phyloP scores from a whole-genome alignment of 2,329 filamentous ascomycete genomes.

The Macrophomina tecta region DNA sequence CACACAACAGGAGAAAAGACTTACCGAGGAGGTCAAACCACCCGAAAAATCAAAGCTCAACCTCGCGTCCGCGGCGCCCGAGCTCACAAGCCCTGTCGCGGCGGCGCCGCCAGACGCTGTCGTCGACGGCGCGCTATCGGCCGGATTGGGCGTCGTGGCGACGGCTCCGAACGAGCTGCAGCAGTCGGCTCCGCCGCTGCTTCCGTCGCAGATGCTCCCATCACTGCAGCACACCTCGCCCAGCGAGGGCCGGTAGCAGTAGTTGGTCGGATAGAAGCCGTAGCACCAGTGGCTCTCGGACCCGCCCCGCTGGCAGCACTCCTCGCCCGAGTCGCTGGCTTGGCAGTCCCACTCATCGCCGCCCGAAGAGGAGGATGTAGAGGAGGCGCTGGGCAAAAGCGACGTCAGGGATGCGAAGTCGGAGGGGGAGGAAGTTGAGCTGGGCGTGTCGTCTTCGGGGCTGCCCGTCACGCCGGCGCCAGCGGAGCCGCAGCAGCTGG shows the following conservation, averaged over 20 bases:
- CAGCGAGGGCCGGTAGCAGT: slow-evolving; percentile 20
- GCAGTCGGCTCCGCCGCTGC: neutral
- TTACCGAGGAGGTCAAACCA: neutral
- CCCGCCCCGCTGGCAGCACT: slow-evolving; percentile 24
- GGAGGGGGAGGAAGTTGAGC: neutral
- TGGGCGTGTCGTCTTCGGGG: neutral
- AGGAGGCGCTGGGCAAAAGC: neutral
- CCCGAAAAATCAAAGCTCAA: neutral
- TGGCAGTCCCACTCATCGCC: slow-evolving; percentile 16
- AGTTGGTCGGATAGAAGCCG: slow-evolving; percentile 17
- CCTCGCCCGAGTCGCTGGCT: slow-evolving; percentile 15
- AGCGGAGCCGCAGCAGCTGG: slow-evolving; percentile 8
- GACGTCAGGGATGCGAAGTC: neutral
- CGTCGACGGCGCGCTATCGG: slow-evolving; percentile 5
- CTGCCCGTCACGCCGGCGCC: slow-evolving; percentile 2
- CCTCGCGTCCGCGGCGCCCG: neutral
- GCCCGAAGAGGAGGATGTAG: neutral
- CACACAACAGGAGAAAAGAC: neutral
- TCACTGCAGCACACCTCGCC: slow-evolving; percentile 28
- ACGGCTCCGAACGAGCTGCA: neutral
- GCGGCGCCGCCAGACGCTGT: neutral
- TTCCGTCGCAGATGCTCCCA: neutral
- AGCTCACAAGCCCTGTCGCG: neutral
- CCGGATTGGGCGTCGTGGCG: slow-evolving; percentile 10
- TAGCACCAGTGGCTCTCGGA: slow-evolving; percentile 15